Base-by-base conservation (phyloP, 371 early-diverging fungal species). In the Caulochytrium protostelioides region DNA sequence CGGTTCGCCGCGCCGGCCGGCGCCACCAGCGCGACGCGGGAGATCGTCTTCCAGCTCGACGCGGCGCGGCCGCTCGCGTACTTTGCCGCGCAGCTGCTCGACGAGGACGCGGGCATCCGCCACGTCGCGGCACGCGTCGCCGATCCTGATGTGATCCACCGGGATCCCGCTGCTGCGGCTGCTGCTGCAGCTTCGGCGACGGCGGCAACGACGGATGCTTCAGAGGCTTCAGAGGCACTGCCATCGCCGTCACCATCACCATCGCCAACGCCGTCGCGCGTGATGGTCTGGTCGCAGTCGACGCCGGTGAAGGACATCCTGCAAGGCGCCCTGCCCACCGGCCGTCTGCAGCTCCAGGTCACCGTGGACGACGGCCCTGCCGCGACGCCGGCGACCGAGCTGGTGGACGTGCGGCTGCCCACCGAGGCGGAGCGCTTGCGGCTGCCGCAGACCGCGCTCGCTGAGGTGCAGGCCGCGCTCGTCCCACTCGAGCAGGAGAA, bases 71-170 rank as follows among this genome's bases (percentile, higher is more conserved):
- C n/a, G n/a, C n/a, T n/a, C n/a, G n/a, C n/a, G n/a, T n/a, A n/a
- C n/a, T n/a, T n/a, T n/a, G n/a, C n/a, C n/a, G 38, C 32, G 22
- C 41, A 39, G 20, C 35, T 45, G 10, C 37, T 21, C 16, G 46
- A 45, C 18, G 46, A 45, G 32, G 41, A 39, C 17, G 18, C 34
- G 6, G 12, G 18, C 13, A 34, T 34, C 10, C 10, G 17, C 7
- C 22, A 34, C 7, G 20, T 34, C n/a, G 34, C 34, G 20, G 6
- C n/a, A n/a, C n/a, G n/a, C n/a, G n/a, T 34, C 15, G 6, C 6
- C 18, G 34, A 34, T 34, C 9, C 17, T 7, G 18, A 34, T 16
- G 20, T 13, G 20, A 19, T 8, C 24, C 10, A 8, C n/a, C n/a
- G n/a, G n/a, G n/a, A n/a, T 21, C 34, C 8, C 8, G 34, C 7